Base-by-base conservation (phyloP, 352 stramenopile genomes). In the Phytopythium chamaehyphon region DNA sequence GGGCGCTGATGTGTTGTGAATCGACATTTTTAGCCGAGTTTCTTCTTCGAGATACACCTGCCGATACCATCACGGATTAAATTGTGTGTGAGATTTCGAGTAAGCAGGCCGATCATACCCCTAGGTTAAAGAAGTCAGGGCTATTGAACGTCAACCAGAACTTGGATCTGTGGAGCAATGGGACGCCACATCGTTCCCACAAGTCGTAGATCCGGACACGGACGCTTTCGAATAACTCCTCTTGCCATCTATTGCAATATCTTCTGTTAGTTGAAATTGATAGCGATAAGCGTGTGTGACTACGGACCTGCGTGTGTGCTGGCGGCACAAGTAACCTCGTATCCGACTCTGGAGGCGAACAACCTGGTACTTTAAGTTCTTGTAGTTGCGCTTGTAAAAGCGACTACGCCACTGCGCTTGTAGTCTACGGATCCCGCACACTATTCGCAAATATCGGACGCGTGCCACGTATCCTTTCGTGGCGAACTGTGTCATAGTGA, bases 61-160 rank as follows among this genome's bases (percentile, higher is more conserved):
- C 9, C 9, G 12, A 39, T 33, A 44, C 12, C n/a, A 21, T 46
- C 31, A 59, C 10, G n/a, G 1, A 45, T 16, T 42, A 12, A 37
- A 18, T 31, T 12, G 12, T n/a, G n/a, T n/a, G 22, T 19, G 18
- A 1, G 12, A 5, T 22, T 6, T 31, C 11, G 28, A 9, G 6
- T 39, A 21, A 16, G 54, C 4, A 43, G n/a, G 10, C 15, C 40
- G 18, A 55, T 64, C 73, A 9, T 56, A 89, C 79, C 2, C 80
- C 80, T 42, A 93, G 69, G 48, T 79, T 86, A 53, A 93, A 88
- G 31, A 88, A 93, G 49, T 93, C 76, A 2, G 66, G 47, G 15
- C 58, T 60, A 51, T 88, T 82, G 55, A 90, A 93, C 11, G 70
- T 86, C 36, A 90, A 60, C 83, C 83, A 93, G 48, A 93, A 93